Evolutionary conservation across 2,329 filamentous ascomycete species (phyloP), one percentile per base, ranked within the genome.

Genomic region (Apiospora koreana): DNA sequence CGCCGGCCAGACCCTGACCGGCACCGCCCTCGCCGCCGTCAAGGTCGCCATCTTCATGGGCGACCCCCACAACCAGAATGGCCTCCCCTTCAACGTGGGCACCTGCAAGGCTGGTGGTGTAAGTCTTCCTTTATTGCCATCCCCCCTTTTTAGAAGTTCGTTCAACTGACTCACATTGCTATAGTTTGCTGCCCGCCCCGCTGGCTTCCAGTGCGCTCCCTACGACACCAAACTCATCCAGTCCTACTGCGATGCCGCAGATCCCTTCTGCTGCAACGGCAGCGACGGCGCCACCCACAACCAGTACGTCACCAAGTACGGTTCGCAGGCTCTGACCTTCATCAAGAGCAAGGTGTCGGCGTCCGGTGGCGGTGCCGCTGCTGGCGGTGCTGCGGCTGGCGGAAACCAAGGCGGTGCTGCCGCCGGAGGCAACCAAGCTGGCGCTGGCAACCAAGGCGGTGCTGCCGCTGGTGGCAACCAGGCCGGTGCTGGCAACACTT

Each of bases 191-290:
- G 86, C 88, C 42, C 87, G 89, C 5, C 85, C 88, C 0, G 75
- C 82, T 5, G 88, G 88, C 35, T 91, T 89, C 79, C 80, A 79
- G 62, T 92, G 89, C 80, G 80, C 83, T 0, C 85, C 87, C 12
- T 83, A 82, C 28, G 83, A 79, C 72, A 76, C 80, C 9, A 76
- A 73, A 76, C 89, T 87, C 75, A 87, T 92, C 74, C 82, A 90
- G 80, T 89, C 87, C 5, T 92, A 92, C 83, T 92, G 90, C 78
- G 90, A 92, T 74, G 81, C 85, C 5, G 76, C 86, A 3, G 90
- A 92, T 73, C 89, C 89, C 0, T 92, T 90, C 81, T 92, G 90
- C 84, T 92, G 89, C 80, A 89, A 86, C 54, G 90, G 90, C 66
- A 89, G 85, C 74, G 84, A 91, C 71, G 83, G 85, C 35, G 86